phyloP scores from a whole-genome alignment of 305 asterid species.

The Nicotiana rustica region DNA sequence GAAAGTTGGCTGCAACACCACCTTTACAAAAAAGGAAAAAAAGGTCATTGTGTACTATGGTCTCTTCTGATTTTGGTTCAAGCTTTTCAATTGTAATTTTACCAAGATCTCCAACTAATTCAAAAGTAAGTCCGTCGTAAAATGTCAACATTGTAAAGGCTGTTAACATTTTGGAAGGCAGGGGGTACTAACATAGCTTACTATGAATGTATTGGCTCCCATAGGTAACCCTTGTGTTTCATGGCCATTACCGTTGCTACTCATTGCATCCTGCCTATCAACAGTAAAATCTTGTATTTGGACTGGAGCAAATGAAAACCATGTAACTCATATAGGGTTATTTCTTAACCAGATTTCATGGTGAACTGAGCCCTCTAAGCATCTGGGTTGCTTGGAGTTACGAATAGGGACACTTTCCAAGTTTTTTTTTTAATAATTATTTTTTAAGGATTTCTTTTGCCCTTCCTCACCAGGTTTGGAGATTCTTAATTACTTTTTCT shows the following conservation, averaged over 20 bases:
- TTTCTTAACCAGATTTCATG: slow-evolving; percentile 24
- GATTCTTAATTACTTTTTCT: slow-evolving; percentile 82
- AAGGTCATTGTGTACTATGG: not conserved
- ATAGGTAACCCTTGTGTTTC: not conserved
- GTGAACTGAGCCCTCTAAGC: slow-evolving; percentile 23
- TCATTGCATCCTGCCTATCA: not conserved
- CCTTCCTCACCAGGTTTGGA: slow-evolving; percentile 69
- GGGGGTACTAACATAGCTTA: not conserved
- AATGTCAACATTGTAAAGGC: not conserved
- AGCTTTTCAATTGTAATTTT: not conserved
- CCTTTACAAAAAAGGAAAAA: not conserved
- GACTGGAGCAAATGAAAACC: not conserved
- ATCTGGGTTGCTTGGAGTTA: not conserved
- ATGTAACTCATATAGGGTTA: not conserved
- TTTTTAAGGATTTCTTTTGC: not conserved
- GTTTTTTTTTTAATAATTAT: not conserved
- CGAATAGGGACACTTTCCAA: slow-evolving; percentile 20
- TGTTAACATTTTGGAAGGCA: not conserved
- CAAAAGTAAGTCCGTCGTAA: not conserved
- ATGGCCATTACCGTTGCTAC: not conserved
- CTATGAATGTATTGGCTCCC: not conserved
- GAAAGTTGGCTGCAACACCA: not conserved
- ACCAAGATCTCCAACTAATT: slow-evolving; percentile 14
- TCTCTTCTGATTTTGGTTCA: not conserved
- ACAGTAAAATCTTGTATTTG: not conserved